Percentiles rank a stretch among this genome's conserved stretches.
Evolutionary conservation across 306 rosid genomes (phyloP).

Genomic region (Canavalia ensiformis): DNA sequence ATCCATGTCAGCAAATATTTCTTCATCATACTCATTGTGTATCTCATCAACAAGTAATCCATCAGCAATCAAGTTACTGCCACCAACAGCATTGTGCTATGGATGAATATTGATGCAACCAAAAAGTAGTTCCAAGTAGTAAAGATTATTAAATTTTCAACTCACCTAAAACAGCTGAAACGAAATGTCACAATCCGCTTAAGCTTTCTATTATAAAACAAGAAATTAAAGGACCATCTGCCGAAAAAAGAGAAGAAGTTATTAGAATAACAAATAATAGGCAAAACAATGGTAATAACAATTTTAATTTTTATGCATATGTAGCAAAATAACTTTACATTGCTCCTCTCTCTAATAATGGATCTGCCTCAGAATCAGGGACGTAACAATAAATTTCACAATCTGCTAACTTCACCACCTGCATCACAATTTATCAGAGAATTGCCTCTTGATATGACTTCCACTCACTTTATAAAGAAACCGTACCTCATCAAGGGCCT

Average conservation of each 20-base stretch:
- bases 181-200: conserved; percentile 87
- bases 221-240: conserved; percentile 97
- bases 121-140: conserved; percentile 1
- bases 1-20: conserved; percentile 90
- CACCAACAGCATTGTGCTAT: conserved; percentile 32
- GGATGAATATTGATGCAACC: conserved; percentile 28
- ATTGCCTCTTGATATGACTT: conserved; percentile 43
- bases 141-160: conserved; percentile 12
- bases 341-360: conserved; percentile 80
- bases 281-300: not conserved
- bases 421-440: conserved; percentile 55
- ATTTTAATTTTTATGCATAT: not conserved
- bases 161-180: conserved; percentile 88
- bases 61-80: conserved; percentile 84
- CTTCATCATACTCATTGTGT: conserved; percentile 70
- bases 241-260: conserved; percentile 41
- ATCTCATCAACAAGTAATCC: conserved; percentile 67
- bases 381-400: conserved; percentile 87
- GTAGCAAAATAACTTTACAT: conserved; percentile 58
- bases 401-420: conserved; percentile 82
- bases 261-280: conserved; percentile 19
- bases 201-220: conserved; percentile 89
- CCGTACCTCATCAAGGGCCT: conserved; percentile 91
- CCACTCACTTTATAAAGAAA: conserved; percentile 40
- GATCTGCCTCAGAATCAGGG: conserved; percentile 90